Evolutionary conservation across 2,329 filamentous ascomycete genomes (phyloP), one percentile per base, ranked within the genome.

Genomic region (Microthyrium microscopicum): DNA sequence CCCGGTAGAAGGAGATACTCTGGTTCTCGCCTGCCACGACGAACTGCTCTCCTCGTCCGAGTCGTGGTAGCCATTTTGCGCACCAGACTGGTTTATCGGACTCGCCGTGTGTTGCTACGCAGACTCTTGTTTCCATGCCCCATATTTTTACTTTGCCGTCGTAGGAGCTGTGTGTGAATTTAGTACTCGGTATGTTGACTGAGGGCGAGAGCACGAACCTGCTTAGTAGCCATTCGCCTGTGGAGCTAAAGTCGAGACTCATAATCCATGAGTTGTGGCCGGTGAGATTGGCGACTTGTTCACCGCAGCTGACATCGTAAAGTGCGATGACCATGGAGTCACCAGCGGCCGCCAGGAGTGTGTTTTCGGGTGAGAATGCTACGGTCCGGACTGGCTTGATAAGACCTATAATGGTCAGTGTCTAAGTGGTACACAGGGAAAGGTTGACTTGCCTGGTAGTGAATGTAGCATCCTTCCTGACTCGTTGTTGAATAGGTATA

Each of bases 71-170:
- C 54, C 54, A 57, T 37, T 47, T 53, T 8, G 47, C 54, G 6
- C 47, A 42, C 54, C 54, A 57, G 7, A 57, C 37, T 1, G 51
- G 47, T 40, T 53, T 54, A 25, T 56, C 85, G 5, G 81, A 84
- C 59, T 95, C 85, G 37, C 77, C 85, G 51, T 93, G 83, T 7
- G 89, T 98, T 9, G 87, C 84, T 28, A 98, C 89, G 50, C 89
- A 95, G 4, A 67, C 66, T 36, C 73, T 70, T 21, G 75, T 70
- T 46, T 93, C 84, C 38, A 94, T 70, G 20, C 82, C 87, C 89
- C 89, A 98, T 20, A 95, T 80, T 56, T 93, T 94, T 39, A 80
- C 82, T 55, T 92, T 94, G 24, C 89, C 87, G 49, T 95, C 85
- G 53, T 91, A 83, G 2, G 79, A 74, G 30, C 68, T 71, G n/a